Percentiles rank a stretch among this genome's conserved stretches.
Conservation (phyloP, 108 stramenopile genomes). For the Hondaea fermentalgiana region DNA sequence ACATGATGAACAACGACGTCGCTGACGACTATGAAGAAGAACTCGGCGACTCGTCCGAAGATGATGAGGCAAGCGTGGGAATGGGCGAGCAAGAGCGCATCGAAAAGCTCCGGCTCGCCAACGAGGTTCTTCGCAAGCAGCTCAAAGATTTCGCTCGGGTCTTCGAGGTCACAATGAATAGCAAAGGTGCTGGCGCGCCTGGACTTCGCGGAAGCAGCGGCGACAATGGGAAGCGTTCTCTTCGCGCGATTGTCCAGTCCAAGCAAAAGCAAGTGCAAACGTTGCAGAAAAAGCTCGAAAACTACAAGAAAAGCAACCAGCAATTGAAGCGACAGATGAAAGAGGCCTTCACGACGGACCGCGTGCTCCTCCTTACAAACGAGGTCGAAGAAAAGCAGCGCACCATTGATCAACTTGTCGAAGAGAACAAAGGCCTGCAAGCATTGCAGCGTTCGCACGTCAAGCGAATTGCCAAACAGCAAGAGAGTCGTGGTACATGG, state of each 20-base stretch:
- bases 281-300: not conserved
- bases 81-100: constrained; percentile 7
- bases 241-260: not conserved
- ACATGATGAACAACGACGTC: not conserved
- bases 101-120: not conserved
- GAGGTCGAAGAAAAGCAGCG: not conserved
- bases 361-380: not conserved
- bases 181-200: not conserved
- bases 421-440: not conserved
- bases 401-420: not conserved
- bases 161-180: not conserved
- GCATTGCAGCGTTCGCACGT: not conserved
- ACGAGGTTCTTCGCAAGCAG: not conserved
- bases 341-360: not conserved
- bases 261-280: not conserved
- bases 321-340: not conserved
- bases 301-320: not conserved
- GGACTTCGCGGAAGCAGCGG: not conserved
- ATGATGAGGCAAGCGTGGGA: not conserved
- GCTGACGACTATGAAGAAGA: not conserved
- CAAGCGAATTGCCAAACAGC: not conserved
- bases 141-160: not conserved
- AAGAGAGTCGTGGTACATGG: not conserved
- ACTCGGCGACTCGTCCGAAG: not conserved
- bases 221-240: constrained; percentile 5